These are phyloP conservation scores for Gastroboletus turbinatus DNA, from an alignment of 1,284 basidiomycete species.

Conservation along the genomic window DNA sequence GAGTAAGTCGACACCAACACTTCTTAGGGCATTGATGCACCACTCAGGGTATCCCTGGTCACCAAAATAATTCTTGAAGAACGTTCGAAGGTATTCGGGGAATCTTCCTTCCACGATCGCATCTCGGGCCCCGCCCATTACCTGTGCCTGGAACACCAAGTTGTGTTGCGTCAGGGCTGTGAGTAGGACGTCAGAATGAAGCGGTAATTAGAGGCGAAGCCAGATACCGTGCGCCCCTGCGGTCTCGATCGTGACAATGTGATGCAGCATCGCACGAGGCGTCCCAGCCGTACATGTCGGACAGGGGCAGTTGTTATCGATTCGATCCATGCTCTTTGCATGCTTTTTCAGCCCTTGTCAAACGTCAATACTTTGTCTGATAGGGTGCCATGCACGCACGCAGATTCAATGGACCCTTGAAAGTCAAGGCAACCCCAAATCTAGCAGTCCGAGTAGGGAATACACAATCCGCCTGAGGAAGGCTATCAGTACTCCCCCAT, in stretches of 20 bases:
- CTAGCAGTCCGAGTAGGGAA: constrained; percentile 86
- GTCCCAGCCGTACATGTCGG: constrained; percentile 69
- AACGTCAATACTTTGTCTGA: constrained; percentile 5
- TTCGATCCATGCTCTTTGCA: constrained; percentile 62
- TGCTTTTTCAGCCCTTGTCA: constrained; percentile 63
- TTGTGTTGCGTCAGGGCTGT: constrained; percentile 78
- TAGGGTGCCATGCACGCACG: constrained; percentile 43
- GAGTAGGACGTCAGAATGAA: constrained; percentile 16
- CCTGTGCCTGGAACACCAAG: constrained; percentile 75
- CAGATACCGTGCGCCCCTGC: constrained; percentile 71
- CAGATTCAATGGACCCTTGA: constrained; percentile 75
- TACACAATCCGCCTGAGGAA: constrained; percentile 78
- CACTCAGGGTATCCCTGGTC: constrained; percentile 73
- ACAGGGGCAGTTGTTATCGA: constrained; percentile 76
- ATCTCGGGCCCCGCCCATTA: constrained; percentile 77
- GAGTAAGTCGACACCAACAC: constrained; percentile 74
- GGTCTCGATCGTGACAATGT: constrained; percentile 74
- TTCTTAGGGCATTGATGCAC: constrained; percentile 76
- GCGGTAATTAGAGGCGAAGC: constrained; percentile 25
- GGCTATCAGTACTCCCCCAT: neutral
- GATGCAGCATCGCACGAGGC: constrained; percentile 71
- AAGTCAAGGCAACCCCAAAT: constrained; percentile 83
- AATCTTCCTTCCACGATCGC: constrained; percentile 76
- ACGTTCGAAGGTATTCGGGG: constrained; percentile 69
- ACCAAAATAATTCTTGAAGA: constrained; percentile 74